Evolutionary conservation across 148 eudicot species (phyloP).

Genomic region (Polygonum aviculare): DNA sequence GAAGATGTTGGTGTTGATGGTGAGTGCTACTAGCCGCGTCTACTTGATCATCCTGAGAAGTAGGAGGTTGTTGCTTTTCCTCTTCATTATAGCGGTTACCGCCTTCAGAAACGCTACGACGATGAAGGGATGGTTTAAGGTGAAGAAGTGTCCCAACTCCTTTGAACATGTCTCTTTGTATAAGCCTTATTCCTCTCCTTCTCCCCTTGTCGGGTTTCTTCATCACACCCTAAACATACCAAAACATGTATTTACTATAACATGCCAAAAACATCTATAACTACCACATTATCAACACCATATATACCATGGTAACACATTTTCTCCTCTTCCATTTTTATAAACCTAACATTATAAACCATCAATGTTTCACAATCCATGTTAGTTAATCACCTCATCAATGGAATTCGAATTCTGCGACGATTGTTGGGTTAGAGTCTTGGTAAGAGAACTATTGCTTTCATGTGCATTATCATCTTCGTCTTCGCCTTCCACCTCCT

Average conservation of each 20-base stretch:
- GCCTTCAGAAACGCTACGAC: neutral
- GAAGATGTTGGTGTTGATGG: neutral
- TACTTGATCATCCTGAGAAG: neutral
- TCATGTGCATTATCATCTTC: neutral
- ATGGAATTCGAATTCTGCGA: neutral
- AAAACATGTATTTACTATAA: neutral
- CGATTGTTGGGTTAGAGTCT: neutral
- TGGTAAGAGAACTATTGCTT: neutral
- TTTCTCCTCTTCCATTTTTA: no score
- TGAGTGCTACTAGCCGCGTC: neutral
- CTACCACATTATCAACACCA: no score
- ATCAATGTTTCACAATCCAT: no score
- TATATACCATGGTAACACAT: no score
- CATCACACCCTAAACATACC: neutral
- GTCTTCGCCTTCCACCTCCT: neutral
- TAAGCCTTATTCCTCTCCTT: neutral
- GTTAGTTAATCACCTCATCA: neutral
- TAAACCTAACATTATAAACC: no score
- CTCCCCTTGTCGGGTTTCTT: neutral
- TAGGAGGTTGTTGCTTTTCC: neutral
- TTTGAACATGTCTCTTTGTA: slow-evolving; percentile 1
- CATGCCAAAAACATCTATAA: no score
- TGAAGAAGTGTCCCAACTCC: neutral
- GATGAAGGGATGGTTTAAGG: neutral
- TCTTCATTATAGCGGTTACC: neutral